A percentile compares a stretch with the other conserved stretches of the same genome.
Evolutionary conservation across 257 asterid species (phyloP).

Genomic region (Nicotiana otophora): DNA sequence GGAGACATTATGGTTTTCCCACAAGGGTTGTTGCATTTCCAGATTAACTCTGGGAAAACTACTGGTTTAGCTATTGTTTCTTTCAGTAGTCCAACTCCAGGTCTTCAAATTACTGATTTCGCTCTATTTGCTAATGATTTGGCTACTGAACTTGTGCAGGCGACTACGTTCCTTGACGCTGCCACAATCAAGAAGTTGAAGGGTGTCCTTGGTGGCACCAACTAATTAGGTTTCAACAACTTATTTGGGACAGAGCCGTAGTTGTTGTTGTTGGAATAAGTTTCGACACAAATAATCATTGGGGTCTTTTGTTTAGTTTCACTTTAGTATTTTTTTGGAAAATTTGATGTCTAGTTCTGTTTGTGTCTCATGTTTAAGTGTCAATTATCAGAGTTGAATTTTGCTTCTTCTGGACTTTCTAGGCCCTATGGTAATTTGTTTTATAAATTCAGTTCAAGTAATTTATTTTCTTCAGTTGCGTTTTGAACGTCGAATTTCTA

Average conservation of each 20-base stretch:
- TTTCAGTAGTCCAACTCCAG: slow-evolving; percentile 61
- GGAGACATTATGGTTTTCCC: slow-evolving; percentile 70
- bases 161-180: slow-evolving; percentile 55
- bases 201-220: slow-evolving; percentile 45
- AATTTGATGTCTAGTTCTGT: not conserved
- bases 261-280: not conserved
- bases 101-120: slow-evolving; percentile 52
- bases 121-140: slow-evolving; percentile 53
- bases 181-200: slow-evolving; percentile 52
- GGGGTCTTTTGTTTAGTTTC: not conserved
- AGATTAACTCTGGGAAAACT: slow-evolving; percentile 51
- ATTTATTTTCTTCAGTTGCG: not conserved
- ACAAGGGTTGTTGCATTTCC: slow-evolving; percentile 69
- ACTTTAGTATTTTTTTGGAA: not conserved
- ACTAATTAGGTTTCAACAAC: not conserved
- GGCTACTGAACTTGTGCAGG: slow-evolving; percentile 35
- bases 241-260: no score
- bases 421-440: not conserved
- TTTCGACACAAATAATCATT: not conserved
- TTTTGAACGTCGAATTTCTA: not conserved
- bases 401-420: not conserved
- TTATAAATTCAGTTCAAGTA: not conserved
- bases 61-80: slow-evolving; percentile 46
- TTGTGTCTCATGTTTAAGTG: not conserved
- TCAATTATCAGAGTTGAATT: not conserved